phyloP scores from a whole-genome alignment of 345 rosid genomes.

The Geranium brycei region DNA sequence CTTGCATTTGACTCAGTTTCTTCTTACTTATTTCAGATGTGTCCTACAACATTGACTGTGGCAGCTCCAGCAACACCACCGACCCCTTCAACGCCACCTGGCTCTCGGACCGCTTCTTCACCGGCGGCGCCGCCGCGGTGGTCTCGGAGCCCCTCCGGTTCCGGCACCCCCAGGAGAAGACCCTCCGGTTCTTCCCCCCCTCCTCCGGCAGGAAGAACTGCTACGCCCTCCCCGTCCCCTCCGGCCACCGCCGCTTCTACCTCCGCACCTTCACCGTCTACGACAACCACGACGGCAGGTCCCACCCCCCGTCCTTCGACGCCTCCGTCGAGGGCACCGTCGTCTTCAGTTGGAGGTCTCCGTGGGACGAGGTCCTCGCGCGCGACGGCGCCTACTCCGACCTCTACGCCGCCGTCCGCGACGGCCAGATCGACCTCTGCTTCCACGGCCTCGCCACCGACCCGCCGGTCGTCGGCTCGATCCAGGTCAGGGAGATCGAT shows the following conservation, averaged over 20 bases:
- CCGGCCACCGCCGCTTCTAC: conserved; percentile 90
- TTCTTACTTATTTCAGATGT: conserved; percentile 31
- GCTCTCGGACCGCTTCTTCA: conserved; percentile 69
- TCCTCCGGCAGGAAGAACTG: conserved; percentile 94
- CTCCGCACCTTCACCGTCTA: conserved; percentile 90
- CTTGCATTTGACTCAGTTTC: background rate
- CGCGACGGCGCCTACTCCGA: conserved; percentile 91
- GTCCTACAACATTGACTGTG: conserved; percentile 74
- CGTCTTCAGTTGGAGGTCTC: conserved; percentile 88
- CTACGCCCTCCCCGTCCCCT: conserved; percentile 65
- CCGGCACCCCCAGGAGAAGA: conserved; percentile 48
- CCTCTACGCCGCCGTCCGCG: conserved; percentile 60
- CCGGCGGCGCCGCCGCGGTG: conserved; percentile 51
- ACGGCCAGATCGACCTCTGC: conserved; percentile 77
- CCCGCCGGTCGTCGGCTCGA: conserved; percentile 78
- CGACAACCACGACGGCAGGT: conserved; percentile 87
- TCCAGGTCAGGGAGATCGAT: conserved; percentile 60
- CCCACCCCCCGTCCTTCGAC: conserved; percentile 77
- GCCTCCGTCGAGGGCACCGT: conserved; percentile 81
- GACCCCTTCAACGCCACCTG: conserved; percentile 69
- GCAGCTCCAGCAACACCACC: conserved; percentile 35
- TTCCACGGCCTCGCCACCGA: conserved; percentile 94
- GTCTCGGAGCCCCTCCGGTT: conserved; percentile 92
- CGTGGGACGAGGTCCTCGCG: conserved; percentile 51
- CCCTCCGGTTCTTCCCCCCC: conserved; percentile 76